A percentile compares a stretch with the other conserved stretches of the same genome.
Evolutionary conservation across 1,139 yeast genomes (phyloP).

Genomic region (Wickerhamiella pararugosa): DNA sequence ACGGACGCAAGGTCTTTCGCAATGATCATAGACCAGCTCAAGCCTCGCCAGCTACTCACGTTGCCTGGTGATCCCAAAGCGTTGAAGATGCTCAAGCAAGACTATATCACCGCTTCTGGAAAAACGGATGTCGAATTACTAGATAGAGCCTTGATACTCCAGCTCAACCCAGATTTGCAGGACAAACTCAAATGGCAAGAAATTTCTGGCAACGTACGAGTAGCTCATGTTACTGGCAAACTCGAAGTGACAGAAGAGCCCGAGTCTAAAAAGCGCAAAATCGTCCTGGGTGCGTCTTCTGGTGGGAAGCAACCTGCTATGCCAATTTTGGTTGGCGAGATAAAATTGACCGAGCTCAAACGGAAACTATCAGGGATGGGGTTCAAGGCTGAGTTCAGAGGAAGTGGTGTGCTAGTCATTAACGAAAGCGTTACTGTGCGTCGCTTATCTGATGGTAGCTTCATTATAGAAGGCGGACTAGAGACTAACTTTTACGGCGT

Average conservation of each 20-base stretch:
- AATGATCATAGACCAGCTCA: conserved; percentile 62
- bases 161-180: conserved; percentile 54
- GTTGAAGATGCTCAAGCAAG: not conserved
- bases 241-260: conserved; percentile 33
- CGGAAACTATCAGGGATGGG: conserved; percentile 43
- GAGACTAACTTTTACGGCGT: conserved; percentile 68
- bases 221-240: conserved; percentile 72
- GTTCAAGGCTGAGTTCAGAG: conserved; percentile 72
- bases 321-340: conserved; percentile 72
- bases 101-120: too few relatives aligned
- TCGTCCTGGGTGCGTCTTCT: not conserved
- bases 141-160: conserved; percentile 43
- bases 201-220: conserved; percentile 44
- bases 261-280: conserved; percentile 9
- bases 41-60: conserved; percentile 61
- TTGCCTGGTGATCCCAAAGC: conserved; percentile 26
- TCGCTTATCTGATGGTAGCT: conserved; percentile 68
- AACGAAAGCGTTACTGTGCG: conserved; percentile 63
- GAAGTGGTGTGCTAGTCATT: conserved; percentile 84
- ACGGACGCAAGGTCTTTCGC: conserved; percentile 74
- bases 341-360: conserved; percentile 67
- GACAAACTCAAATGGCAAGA: conserved; percentile 65
- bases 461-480: conserved; percentile 70
- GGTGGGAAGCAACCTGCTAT: conserved; percentile 7
- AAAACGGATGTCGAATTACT: conserved; percentile 15